Percentiles rank a stretch among this genome's conserved stretches.
These are phyloP conservation scores for Euphorbia corollata DNA, from an alignment of 441 rosid species.

Conservation along the genomic window DNA sequence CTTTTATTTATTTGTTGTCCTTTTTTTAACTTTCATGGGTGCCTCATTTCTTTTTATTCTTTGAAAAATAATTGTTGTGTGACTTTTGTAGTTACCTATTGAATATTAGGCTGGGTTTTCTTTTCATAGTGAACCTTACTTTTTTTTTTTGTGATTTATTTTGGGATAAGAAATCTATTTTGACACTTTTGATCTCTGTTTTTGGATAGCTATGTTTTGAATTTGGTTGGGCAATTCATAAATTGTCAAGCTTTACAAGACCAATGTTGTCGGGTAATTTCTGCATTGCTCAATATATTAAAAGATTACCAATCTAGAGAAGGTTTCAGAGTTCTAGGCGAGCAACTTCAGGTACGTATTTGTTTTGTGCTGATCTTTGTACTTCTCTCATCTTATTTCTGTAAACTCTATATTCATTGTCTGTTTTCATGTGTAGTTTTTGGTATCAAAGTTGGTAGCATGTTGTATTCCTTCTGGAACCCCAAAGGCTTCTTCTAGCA, in stretches of 20 bases:
- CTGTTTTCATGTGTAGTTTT: constrained; percentile 46
- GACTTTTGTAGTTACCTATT: neutral
- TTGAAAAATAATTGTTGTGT: neutral
- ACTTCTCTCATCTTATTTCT: neutral
- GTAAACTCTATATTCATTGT: constrained; percentile 10
- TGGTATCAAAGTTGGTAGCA: constrained; percentile 88
- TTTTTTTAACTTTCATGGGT: neutral
- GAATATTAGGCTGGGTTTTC: neutral
- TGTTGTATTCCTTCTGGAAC: constrained; percentile 57
- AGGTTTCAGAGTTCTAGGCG: constrained; percentile 66
- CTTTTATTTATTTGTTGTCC: neutral
- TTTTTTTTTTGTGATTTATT: neutral
- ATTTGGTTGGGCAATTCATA: constrained; percentile 79
- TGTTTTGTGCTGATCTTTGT: constrained; percentile 12
- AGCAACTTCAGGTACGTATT: constrained; percentile 79
- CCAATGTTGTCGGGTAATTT: constrained; percentile 76
- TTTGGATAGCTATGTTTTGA: constrained; percentile 72
- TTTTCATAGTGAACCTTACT: neutral
- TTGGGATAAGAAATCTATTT: constrained; percentile 10
- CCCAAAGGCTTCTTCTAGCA: constrained; percentile 36
- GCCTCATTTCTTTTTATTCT: neutral
- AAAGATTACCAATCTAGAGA: constrained; percentile 58
- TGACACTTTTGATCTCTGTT: constrained; percentile 21
- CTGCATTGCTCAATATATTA: constrained; percentile 52
- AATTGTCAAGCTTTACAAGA: constrained; percentile 64